Base-by-base conservation (phyloP, 1,139 yeast species). In the Debaryomyces sp. region DNA sequence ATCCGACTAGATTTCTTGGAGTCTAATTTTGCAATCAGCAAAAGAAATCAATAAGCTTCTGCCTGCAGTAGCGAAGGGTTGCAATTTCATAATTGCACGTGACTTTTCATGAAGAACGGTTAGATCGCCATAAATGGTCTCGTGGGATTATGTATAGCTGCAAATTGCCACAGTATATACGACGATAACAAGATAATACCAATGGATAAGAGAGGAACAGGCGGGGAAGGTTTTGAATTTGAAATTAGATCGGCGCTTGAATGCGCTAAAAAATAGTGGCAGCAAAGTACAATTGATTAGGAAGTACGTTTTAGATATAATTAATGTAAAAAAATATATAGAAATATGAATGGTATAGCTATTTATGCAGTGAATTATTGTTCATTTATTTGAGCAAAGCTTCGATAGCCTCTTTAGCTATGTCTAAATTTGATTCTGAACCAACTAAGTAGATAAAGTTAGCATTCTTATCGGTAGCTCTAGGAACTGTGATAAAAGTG, bases 401-500 rank as follows among this genome's bases (percentile, higher is more conserved):
- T 51, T 65, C 62, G 49, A 72, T 66, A 40, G 64, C 64, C 18
- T 54, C 60, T 42, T 60, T 56, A 21, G 76, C 77, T 34, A 50
- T 41, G 10, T 60, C 56, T 55, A 72, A 68, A 50, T 62, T 62
- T 2, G 61, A 67, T 50, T 64, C 68, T 29, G 67, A 52, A 46
- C 77, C 77, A 45, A 70, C 65, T 55, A 72, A 62, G 53, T 68
- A 64, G 23, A 66, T 60, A 44, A 54, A 67, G 29, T 65, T 56
- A 22, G 56, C 39, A 51, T 73, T 68, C 55, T 76, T 74, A 53
- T 84, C 87, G 48, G 66, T 70, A 34, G 74, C 68, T 68, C 82
- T 81, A 55, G 96, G 96, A 49, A 88, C 82, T 46, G 77, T 76
- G 56, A 89, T 80, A 53, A 81, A 77, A 45, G 87, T 76, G 38